Percentiles rank a stretch among this genome's conserved stretches.
Evolutionary conservation across 169 alveolate species (phyloP).

Genomic region (Sarcocystis neurona): DNA sequence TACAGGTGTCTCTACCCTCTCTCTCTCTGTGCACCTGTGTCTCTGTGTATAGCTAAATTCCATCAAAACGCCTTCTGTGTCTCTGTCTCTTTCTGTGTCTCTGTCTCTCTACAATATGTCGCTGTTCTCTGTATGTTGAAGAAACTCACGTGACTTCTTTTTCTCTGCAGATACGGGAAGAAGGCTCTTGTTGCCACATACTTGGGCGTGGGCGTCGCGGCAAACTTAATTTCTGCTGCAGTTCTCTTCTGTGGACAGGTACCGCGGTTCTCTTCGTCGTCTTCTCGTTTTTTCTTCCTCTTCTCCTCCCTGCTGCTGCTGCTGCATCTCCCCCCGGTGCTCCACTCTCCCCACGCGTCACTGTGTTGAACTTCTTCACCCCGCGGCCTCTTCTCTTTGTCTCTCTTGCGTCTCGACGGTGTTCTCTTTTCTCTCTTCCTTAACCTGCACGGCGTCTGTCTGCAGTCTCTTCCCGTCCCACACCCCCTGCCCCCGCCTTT

Average conservation of each 20-base stretch:
- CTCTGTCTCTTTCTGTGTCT: too few species aligned
- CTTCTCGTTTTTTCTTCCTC: background rate
- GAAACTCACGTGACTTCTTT: background rate
- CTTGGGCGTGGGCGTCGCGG: slow-evolving; percentile 46
- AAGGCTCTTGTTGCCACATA: slow-evolving; percentile 21
- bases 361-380: background rate
- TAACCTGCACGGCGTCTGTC: too few species aligned
- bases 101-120: background rate
- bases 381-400: background rate
- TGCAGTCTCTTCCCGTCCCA: too few species aligned
- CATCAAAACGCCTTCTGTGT: too few species aligned
- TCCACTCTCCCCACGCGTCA: background rate
- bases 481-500: too few species aligned
- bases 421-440: too few species aligned
- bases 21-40: too few species aligned
- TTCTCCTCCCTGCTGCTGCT: background rate
- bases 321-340: background rate
- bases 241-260: slow-evolving; percentile 55
- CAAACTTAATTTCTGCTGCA: slow-evolving; percentile 53
- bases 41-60: too few species aligned
- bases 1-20: too few species aligned
- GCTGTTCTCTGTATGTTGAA: background rate
- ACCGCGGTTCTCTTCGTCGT: background rate
- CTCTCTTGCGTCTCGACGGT: background rate
- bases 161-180: slow-evolving; percentile 49